phyloP scores from a whole-genome alignment of 495 filamentous ascomycete genomes.

The Hypoxylon intermedium region DNA sequence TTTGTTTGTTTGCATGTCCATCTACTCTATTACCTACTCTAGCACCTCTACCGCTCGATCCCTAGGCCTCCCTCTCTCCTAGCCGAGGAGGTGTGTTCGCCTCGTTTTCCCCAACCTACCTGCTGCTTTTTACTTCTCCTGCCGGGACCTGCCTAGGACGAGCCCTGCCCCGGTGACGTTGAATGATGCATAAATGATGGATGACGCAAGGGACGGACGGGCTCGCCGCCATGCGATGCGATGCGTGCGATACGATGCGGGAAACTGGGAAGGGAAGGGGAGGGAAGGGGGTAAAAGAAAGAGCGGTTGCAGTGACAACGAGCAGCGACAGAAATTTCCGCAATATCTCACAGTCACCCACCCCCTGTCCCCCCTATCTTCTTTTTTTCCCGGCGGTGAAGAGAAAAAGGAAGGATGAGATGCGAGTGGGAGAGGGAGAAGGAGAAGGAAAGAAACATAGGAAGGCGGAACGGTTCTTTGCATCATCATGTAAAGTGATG shows the following conservation, averaged over 20 bases:
- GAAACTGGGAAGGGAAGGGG: neutral
- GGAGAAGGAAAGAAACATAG: conserved; percentile 1
- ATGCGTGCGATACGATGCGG: too few species aligned
- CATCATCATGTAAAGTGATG: conserved; percentile 30
- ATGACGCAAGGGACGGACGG: conserved; percentile 27
- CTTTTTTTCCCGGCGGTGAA: conserved; percentile 24
- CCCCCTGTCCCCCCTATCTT: neutral
- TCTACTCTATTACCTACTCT: too few species aligned
- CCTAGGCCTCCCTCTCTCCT: neutral
- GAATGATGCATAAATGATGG: conserved; percentile 30
- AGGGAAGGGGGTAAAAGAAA: conserved; percentile 18
- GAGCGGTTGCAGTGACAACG: conserved; percentile 10
- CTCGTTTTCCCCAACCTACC: too few species aligned
- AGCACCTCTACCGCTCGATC: too few species aligned
- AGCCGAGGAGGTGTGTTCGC: neutral
- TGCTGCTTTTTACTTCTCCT: conserved; percentile 1
- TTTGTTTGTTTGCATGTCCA: too few species aligned
- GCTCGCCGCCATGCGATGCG: neutral
- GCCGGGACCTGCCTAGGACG: conserved; percentile 3
- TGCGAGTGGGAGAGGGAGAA: neutral
- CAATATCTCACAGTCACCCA: too few species aligned
- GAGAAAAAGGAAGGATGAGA: conserved; percentile 4
- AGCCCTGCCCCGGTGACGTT: conserved; percentile 6
- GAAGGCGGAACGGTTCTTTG: neutral
- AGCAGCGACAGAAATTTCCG: conserved; percentile 11